phyloP scores from a whole-genome alignment of 1,284 basidiomycete species.

The Puccinia horiana region DNA sequence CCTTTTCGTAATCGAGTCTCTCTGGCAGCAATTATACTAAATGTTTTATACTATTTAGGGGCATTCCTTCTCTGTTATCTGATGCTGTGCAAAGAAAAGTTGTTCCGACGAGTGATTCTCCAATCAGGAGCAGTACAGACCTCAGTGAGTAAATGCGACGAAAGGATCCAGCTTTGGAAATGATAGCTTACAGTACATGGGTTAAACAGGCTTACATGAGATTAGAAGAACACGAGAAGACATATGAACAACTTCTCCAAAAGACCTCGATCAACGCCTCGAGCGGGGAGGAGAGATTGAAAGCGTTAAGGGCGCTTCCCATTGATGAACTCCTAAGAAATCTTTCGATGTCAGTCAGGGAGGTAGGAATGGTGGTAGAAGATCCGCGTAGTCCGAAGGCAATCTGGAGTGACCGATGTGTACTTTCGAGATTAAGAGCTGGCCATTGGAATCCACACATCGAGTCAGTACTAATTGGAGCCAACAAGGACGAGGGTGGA shows the following conservation, averaged over 20 bases:
- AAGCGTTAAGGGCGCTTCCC: slow-evolving; percentile 5
- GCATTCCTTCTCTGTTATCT: slow-evolving; percentile 19
- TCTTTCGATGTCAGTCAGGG: background rate
- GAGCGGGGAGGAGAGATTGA: background rate
- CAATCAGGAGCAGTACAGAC: slow-evolving; percentile 36
- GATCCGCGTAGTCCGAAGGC: background rate
- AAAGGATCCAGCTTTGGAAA: background rate
- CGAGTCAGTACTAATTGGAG: slow-evolving; percentile 24
- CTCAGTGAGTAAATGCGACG: slow-evolving; percentile 4
- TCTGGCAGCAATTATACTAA: background rate
- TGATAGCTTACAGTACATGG: background rate
- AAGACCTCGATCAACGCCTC: slow-evolving; percentile 16
- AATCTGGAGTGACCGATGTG: slow-evolving; percentile 15
- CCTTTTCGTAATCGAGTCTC: background rate
- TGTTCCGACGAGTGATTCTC: slow-evolving; percentile 39
- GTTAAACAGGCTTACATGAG: background rate
- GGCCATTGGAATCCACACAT: slow-evolving; percentile 25
- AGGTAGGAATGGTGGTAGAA: background rate
- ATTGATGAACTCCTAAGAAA: slow-evolving; percentile 2
- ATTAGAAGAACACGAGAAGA: background rate
- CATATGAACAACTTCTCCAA: slow-evolving; percentile 1
- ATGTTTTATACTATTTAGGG: background rate
- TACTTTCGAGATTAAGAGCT: slow-evolving; percentile 2
- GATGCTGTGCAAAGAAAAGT: slow-evolving; percentile 28
- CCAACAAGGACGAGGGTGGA: slow-evolving; percentile 29